Percentiles rank a stretch among this genome's conserved stretches.
phyloP scores from a whole-genome alignment of 805 yeast species.

The Teunomyces cretensis region DNA sequence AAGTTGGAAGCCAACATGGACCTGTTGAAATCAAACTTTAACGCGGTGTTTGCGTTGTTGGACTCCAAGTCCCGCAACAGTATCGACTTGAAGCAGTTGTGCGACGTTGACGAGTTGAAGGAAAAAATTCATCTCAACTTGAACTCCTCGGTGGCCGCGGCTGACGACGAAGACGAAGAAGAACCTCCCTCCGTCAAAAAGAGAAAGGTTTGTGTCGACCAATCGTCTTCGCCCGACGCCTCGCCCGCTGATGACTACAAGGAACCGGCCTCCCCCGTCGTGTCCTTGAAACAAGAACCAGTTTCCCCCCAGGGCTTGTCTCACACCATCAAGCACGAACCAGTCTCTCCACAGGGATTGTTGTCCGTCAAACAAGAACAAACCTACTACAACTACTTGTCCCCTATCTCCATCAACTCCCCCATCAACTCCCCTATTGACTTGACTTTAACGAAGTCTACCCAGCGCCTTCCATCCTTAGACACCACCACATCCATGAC shows the following conservation, averaged over 20 bases:
- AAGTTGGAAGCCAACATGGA: conserved; percentile 39
- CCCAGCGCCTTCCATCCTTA: neutral
- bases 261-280: neutral
- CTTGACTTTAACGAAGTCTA: conserved; percentile 25
- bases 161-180: conserved; percentile 13
- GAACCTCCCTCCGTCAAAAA: conserved; percentile 5
- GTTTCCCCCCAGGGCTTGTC: neutral
- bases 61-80: conserved; percentile 10
- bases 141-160: conserved; percentile 10
- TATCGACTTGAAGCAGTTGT: conserved; percentile 10
- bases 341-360: neutral
- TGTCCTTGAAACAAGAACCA: conserved; percentile 5
- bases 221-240: conserved; percentile 1
- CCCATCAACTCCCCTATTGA: conserved; percentile 41
- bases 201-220: conserved; percentile 2
- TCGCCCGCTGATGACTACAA: neutral
- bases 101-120: conserved; percentile 23
- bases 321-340: conserved; percentile 5
- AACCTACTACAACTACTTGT: conserved; percentile 34
- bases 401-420: conserved; percentile 44
- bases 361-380: conserved; percentile 4
- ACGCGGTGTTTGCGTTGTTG: conserved; percentile 14
- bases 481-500: neutral
- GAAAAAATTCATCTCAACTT: conserved; percentile 27
- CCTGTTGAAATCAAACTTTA: conserved; percentile 24